Conservation (phyloP, 495 filamentous ascomycete genomes). For the Neurospora sp. region DNA sequence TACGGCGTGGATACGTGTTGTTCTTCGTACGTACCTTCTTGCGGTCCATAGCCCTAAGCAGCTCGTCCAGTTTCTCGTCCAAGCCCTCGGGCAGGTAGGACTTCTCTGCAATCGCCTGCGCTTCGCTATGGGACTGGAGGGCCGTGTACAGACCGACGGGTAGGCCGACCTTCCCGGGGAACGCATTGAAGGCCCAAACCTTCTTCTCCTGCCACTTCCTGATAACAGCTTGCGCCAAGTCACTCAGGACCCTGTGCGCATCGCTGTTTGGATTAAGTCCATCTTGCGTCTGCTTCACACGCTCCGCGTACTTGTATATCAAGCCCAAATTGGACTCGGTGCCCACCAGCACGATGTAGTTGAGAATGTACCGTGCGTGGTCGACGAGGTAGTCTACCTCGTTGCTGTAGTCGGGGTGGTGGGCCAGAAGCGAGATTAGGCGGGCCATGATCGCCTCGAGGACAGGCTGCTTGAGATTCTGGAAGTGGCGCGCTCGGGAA, state of each 20-base stretch:
- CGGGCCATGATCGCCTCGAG: conserved; percentile 83
- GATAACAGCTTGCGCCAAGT: conserved; percentile 76
- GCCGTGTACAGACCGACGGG: conserved; percentile 67
- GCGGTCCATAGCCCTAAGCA: conserved; percentile 44
- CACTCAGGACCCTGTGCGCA: conserved; percentile 77
- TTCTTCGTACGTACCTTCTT: conserved; percentile 37
- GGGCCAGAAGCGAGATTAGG: conserved; percentile 76
- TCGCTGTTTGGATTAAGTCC: conserved; percentile 53
- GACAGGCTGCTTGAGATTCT: conserved; percentile 44
- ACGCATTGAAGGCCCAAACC: conserved; percentile 70
- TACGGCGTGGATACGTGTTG: neutral
- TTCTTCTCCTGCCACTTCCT: conserved; percentile 71
- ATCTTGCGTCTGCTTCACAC: conserved; percentile 83
- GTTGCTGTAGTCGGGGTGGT: conserved; percentile 83
- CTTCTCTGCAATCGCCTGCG: conserved; percentile 74
- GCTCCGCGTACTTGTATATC: conserved; percentile 86
- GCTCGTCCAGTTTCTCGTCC: conserved; percentile 62
- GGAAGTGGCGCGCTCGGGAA: conserved; percentile 53
- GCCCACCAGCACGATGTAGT: conserved; percentile 75
- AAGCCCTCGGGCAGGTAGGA: conserved; percentile 74
- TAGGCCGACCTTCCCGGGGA: conserved; percentile 69
- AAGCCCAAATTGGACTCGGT: conserved; percentile 78
- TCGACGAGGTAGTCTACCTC: conserved; percentile 62
- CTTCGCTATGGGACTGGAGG: conserved; percentile 64
- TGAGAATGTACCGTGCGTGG: conserved; percentile 76